phyloP scores from a whole-genome alignment of 352 stramenopile species.

The Lagenidium giganteum region DNA sequence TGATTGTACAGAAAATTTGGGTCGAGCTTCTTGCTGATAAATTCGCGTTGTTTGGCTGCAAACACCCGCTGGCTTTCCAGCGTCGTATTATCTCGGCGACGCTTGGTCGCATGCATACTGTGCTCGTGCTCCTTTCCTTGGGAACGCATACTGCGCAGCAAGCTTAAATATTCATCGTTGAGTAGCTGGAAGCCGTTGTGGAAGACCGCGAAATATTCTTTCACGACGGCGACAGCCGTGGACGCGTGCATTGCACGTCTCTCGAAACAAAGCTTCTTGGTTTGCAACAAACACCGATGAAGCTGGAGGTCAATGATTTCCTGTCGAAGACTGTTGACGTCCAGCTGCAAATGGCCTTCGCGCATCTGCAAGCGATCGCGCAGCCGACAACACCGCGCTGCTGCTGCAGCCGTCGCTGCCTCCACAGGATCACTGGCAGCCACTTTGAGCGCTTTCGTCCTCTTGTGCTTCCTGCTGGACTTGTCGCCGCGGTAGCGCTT shows the following conservation, averaged over 20 bases:
- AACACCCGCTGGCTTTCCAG: constrained; percentile 4
- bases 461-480: constrained; percentile 6
- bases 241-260: background rate
- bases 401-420: no score
- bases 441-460: no score
- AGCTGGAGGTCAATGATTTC: constrained; percentile 21
- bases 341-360: constrained; percentile 19
- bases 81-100: no score
- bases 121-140: background rate
- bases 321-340: constrained; percentile 22
- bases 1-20: constrained; percentile 9
- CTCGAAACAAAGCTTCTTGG: background rate
- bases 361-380: constrained; percentile 19
- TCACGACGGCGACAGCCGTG: constrained; percentile 7
- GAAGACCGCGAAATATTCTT: constrained; percentile 23
- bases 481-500: no score
- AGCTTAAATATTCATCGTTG: background rate
- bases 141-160: background rate
- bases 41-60: constrained; percentile 6
- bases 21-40: constrained; percentile 8
- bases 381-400: no score
- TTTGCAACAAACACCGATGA: constrained; percentile 5
- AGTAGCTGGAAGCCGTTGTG: constrained; percentile 11
- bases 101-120: background rate
- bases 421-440: no score